A percentile compares a stretch with the other conserved stretches of the same genome.
These are phyloP conservation scores for Uromyces viciae-fabae DNA, from an alignment of 1,284 basidiomycete species.

Conservation along the genomic window DNA sequence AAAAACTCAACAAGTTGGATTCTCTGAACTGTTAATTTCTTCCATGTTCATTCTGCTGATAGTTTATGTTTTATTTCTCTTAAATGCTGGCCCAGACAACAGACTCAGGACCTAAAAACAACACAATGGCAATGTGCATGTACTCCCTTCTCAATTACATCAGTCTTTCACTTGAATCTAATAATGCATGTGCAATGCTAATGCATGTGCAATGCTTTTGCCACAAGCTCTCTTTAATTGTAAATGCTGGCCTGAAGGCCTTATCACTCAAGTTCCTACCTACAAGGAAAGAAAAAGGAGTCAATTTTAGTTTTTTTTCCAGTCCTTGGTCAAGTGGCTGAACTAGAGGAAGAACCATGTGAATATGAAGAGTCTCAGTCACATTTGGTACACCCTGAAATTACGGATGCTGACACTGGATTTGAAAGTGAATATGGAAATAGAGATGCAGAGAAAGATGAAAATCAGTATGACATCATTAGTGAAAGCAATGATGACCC, in stretches of 20 bases:
- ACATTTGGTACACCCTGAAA: not conserved
- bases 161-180: not conserved
- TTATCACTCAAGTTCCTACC: slow-evolving; percentile 2
- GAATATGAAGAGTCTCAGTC: not conserved
- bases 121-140: slow-evolving; percentile 1
- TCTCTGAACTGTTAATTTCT: too few relatives aligned
- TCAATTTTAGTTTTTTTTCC: not conserved
- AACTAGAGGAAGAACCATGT: not conserved
- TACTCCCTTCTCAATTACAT: not conserved
- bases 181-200: not conserved
- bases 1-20: too few relatives aligned
- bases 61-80: too few relatives aligned
- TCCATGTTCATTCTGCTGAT: too few relatives aligned
- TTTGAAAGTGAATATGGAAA: not conserved
- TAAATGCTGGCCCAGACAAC: slow-evolving; percentile 8
- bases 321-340: not conserved
- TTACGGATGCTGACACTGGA: not conserved
- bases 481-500: too few relatives aligned
- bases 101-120: slow-evolving; percentile 2
- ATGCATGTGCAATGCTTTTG: slow-evolving; percentile 31
- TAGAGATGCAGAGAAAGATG: not conserved
- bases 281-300: not conserved
- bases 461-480: too few relatives aligned
- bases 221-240: slow-evolving; percentile 22
- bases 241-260: not conserved